Evolutionary conservation across 352 stramenopile species (phyloP).

Genomic region (Globisporangium acanthophoron): DNA sequence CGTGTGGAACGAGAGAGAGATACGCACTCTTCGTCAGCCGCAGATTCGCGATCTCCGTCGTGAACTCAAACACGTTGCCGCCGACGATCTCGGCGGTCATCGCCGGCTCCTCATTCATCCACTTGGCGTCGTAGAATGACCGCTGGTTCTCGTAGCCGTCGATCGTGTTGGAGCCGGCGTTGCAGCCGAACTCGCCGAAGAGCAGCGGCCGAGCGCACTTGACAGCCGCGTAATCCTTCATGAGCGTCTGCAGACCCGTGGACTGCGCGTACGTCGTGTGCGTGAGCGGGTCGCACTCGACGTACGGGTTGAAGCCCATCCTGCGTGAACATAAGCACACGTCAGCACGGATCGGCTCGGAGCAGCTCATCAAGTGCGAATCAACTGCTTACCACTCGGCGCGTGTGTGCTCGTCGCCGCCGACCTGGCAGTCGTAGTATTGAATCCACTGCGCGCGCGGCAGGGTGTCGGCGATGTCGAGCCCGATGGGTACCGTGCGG

Average conservation of each 20-base stretch:
- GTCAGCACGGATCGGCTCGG: too few relatives aligned
- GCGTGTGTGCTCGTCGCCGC: constrained; percentile 40
- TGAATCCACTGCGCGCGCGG: constrained; percentile 57
- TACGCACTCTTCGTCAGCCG: constrained; percentile 23
- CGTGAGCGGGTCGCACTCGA: constrained; percentile 40
- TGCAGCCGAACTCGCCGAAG: constrained; percentile 78
- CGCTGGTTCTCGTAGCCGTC: constrained; percentile 69
- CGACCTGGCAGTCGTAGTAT: constrained; percentile 67
- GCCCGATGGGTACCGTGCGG: constrained; percentile 59
- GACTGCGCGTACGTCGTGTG: constrained; percentile 51
- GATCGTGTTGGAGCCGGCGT: constrained; percentile 54
- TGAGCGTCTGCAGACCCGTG: constrained; percentile 51
- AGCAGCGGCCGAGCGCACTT: constrained; percentile 57
- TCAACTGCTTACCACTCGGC: constrained; percentile 23
- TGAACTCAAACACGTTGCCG: constrained; percentile 77
- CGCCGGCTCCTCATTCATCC: constrained; percentile 70
- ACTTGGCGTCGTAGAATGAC: constrained; percentile 55
- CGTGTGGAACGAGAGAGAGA: not conserved
- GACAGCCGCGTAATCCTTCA: constrained; percentile 43
- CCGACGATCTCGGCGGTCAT: constrained; percentile 64
- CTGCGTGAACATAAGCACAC: too few relatives aligned
- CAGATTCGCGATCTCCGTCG: constrained; percentile 49
- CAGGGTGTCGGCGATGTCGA: constrained; percentile 68
- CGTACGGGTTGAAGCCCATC: constrained; percentile 38
- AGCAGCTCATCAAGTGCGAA: too few relatives aligned